Evolutionary conservation across 805 yeast species (phyloP).

Genomic region (Hanseniaspora valbyensis): DNA sequence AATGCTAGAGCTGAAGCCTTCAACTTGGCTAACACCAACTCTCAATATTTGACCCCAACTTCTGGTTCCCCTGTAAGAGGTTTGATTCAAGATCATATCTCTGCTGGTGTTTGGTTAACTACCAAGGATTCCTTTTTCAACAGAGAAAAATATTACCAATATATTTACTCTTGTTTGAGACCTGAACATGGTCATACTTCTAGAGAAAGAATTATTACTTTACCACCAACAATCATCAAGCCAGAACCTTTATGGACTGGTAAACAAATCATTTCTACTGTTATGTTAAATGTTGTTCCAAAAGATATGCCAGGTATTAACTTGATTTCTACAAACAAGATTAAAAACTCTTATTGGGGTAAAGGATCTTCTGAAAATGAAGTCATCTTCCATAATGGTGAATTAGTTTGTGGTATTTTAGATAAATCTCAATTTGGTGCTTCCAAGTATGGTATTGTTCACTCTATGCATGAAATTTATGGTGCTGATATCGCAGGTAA

Average conservation of each 20-base stretch:
- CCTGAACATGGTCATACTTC: conserved; percentile 96
- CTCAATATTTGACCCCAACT: conserved; percentile 95
- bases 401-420: conserved; percentile 77
- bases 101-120: conserved; percentile 98
- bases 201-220: conserved; percentile 52
- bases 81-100: conserved; percentile 94
- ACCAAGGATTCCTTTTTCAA: conserved; percentile 85
- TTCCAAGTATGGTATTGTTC: conserved; percentile 90
- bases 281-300: conserved; percentile 79
- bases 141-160: conserved; percentile 85
- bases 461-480: conserved; percentile 89
- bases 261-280: conserved; percentile 90
- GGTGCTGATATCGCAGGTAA: conserved; percentile 87
- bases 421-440: conserved; percentile 99
- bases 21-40: conserved; percentile 90
- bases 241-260: conserved; percentile 96
- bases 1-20: conserved; percentile 94
- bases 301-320: conserved; percentile 83
- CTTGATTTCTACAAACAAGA: conserved; percentile 69
- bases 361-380: conserved; percentile 70
- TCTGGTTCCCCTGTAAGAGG: conserved; percentile 98
- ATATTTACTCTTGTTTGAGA: conserved; percentile 83
- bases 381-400: conserved; percentile 79
- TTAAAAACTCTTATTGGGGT: conserved; percentile 94
- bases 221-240: conserved; percentile 80